Conservation (phyloP, 2,329 filamentous ascomycete species). For the Aspergillus vadensis region DNA sequence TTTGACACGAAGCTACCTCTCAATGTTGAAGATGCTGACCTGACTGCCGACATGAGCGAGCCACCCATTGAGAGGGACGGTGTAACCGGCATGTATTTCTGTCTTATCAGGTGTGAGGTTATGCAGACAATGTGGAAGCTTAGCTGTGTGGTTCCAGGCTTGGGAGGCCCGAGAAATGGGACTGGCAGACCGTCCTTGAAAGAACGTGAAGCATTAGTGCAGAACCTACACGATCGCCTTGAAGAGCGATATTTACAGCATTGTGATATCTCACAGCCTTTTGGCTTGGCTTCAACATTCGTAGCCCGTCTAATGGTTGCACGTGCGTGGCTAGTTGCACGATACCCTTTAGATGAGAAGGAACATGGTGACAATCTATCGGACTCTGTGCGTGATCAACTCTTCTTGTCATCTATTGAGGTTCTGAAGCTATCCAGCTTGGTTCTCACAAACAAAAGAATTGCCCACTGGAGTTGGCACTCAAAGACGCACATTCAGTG, state of each 20-base stretch:
- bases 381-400: conserved; percentile 22
- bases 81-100: conserved; percentile 54
- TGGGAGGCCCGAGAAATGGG: not conserved
- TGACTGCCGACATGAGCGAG: conserved; percentile 48
- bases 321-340: conserved; percentile 21
- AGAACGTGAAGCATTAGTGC: conserved; percentile 10
- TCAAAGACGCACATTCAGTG: conserved; percentile 64
- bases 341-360: conserved; percentile 13
- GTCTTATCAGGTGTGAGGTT: conserved; percentile 54
- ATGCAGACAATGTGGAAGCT: conserved; percentile 40
- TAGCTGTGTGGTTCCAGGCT: conserved; percentile 28
- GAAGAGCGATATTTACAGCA: conserved; percentile 21
- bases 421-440: conserved; percentile 68
- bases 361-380: not conserved
- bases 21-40: conserved; percentile 54
- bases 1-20: conserved; percentile 50
- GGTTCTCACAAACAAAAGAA: conserved; percentile 61
- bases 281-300: conserved; percentile 13
- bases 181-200: not conserved
- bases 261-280: conserved; percentile 16
- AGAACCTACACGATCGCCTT: conserved; percentile 17
- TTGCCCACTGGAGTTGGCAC: conserved; percentile 63
- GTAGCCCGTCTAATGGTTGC: conserved; percentile 20
- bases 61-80: conserved; percentile 49
- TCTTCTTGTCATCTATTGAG: conserved; percentile 70